Evolutionary conservation across 768 basidiomycete species (phyloP).

Genomic region (Suillus americanus): DNA sequence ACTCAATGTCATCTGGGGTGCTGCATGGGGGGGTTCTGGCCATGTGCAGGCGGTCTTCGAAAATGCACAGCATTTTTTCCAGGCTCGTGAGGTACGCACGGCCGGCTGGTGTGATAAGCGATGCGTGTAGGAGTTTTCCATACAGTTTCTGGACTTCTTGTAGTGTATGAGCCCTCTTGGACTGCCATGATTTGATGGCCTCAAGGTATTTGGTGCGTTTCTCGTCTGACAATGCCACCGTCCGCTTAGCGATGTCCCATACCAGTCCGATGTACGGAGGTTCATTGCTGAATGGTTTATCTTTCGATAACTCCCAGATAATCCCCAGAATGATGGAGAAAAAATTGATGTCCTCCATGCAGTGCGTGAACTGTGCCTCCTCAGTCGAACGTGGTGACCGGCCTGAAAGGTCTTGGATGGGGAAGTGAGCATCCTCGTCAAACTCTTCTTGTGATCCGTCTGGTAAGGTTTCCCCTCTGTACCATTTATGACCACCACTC

Average conservation of each 20-base stretch:
- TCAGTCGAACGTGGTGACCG: not conserved
- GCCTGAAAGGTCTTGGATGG: conserved; percentile 21
- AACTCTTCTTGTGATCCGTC: conserved; percentile 28
- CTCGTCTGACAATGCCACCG: conserved; percentile 20
- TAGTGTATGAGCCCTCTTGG: conserved; percentile 24
- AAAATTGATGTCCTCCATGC: not conserved
- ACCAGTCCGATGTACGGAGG: conserved; percentile 30
- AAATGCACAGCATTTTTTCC: conserved; percentile 35
- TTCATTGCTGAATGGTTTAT: conserved; percentile 18
- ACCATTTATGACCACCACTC: conserved; percentile 25
- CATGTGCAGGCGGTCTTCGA: conserved; percentile 28
- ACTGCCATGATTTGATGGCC: conserved; percentile 27
- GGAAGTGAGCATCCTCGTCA: conserved; percentile 29
- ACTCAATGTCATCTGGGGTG: conserved; percentile 27
- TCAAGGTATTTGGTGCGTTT: conserved; percentile 30
- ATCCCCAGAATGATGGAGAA: conserved; percentile 15
- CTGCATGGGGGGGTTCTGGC: conserved; percentile 19
- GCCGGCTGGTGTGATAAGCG: conserved; percentile 29
- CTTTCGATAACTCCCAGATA: conserved; percentile 31
- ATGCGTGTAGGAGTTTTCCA: conserved; percentile 40
- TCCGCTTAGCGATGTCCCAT: conserved; percentile 27
- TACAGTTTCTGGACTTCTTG: conserved; percentile 37
- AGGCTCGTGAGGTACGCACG: conserved; percentile 41
- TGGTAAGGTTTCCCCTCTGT: conserved; percentile 15
- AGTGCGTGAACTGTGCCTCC: conserved; percentile 22